phyloP scores from a whole-genome alignment of 1,139 yeast species.

The Candida sojae region DNA sequence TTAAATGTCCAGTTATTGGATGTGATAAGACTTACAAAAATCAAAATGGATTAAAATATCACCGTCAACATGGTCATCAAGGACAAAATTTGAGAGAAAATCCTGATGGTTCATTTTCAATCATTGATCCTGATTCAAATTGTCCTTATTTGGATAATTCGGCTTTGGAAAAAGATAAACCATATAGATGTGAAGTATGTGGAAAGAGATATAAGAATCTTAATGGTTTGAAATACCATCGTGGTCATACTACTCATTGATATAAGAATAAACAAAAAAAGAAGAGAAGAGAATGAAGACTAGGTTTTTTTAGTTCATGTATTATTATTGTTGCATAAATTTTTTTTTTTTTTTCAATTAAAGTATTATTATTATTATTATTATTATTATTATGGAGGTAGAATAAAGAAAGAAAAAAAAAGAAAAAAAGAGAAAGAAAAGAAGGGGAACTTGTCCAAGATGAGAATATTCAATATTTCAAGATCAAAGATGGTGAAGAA shows the following conservation, averaged over 20 bases:
- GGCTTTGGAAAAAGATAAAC: constrained; percentile 96
- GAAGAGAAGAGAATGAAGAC: not conserved
- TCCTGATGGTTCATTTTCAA: constrained; percentile 90
- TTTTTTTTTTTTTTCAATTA: constrained; percentile 3
- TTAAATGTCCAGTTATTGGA: constrained; percentile 96
- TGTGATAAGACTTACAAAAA: constrained; percentile 97
- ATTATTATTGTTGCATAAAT: not conserved
- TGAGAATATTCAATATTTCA: too few relatives aligned
- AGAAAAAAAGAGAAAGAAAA: not conserved
- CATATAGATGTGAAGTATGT: constrained; percentile 97
- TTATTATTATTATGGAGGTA: not conserved
- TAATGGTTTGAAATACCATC: constrained; percentile 93
- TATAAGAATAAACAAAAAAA: not conserved
- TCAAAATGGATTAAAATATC: constrained; percentile 96
- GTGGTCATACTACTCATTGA: constrained; percentile 96
- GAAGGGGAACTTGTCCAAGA: not conserved
- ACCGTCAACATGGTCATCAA: constrained; percentile 95
- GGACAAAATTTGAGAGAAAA: constrained; percentile 89
- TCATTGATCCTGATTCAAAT: constrained; percentile 90
- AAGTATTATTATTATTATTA: constrained; percentile 1
- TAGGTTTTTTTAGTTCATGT: constrained; percentile 1
- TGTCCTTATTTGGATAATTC: constrained; percentile 91
- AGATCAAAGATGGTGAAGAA: too few relatives aligned
- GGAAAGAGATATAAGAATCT: constrained; percentile 95
- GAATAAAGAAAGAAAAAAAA: constrained; percentile 1